Percentiles rank a stretch among this genome's conserved stretches.
Conservation (phyloP, 148 eudicot species). For the Rhododendron williamsianum region DNA sequence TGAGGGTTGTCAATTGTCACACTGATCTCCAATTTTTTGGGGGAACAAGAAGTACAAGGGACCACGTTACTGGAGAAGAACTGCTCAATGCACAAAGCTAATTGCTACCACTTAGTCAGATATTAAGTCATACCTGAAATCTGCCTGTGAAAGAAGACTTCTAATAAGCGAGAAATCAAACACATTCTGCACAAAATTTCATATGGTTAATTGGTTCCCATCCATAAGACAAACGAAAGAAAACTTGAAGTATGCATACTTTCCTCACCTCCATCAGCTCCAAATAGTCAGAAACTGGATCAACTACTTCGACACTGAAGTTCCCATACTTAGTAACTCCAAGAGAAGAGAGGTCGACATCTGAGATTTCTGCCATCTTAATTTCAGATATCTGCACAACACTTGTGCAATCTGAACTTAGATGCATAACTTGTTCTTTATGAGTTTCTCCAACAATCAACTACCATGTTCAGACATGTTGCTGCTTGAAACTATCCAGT, state of each 20-base stretch:
- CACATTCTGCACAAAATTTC: conserved; percentile 57
- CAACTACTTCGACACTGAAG: conserved; percentile 89
- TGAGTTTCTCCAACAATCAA: neutral
- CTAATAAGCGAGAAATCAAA: conserved; percentile 87
- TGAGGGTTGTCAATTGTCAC: neutral
- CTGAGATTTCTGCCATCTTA: conserved; percentile 82
- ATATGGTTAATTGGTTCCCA: neutral
- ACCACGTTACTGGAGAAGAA: neutral
- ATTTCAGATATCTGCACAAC: conserved; percentile 86
- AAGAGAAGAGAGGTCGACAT: conserved; percentile 68
- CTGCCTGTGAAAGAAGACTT: conserved; percentile 63
- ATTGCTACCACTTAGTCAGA: neutral
- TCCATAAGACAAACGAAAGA: neutral
- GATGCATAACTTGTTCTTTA: conserved; percentile 1
- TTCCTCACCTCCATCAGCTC: conserved; percentile 88
- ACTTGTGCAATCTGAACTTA: conserved; percentile 14
- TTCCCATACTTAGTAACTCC: conserved; percentile 68
- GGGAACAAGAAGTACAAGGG: neutral
- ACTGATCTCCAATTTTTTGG: neutral
- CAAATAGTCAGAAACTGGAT: conserved; percentile 89
- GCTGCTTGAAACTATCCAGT: neutral
- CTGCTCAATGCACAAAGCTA: neutral
- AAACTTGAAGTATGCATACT: neutral
- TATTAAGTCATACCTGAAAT: conserved; percentile 65
- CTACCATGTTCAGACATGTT: neutral